Evolutionary conservation across 2,329 filamentous ascomycete genomes (phyloP).

Genomic region (Phyllosticta capitalensis): DNA sequence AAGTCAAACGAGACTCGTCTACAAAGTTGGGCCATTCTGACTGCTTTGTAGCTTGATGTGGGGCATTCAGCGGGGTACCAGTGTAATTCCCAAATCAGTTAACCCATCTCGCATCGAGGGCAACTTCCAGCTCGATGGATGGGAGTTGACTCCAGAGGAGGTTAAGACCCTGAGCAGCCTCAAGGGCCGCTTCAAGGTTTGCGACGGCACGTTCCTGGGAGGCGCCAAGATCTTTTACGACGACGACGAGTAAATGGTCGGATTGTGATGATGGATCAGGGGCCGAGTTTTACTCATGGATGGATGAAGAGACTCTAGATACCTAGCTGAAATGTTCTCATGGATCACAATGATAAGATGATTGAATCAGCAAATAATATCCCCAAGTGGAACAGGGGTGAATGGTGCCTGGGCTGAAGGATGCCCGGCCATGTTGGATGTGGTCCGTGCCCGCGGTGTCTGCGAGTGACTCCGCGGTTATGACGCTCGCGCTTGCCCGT

Average conservation of each 20-base stretch:
- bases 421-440: not conserved
- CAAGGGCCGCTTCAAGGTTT: slow-evolving; percentile 63
- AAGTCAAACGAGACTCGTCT: slow-evolving; percentile 11
- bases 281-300: not conserved
- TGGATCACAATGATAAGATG: not conserved
- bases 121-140: slow-evolving; percentile 68
- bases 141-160: slow-evolving; percentile 64
- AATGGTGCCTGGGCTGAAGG: not conserved
- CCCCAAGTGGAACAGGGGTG: too few species aligned
- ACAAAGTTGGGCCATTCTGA: not conserved
- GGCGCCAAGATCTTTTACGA: slow-evolving; percentile 75
- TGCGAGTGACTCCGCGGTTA: not conserved
- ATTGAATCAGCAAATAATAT: not conserved
- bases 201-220: slow-evolving; percentile 57
- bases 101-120: slow-evolving; percentile 62
- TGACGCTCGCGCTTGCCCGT: not conserved
- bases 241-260: slow-evolving; percentile 56
- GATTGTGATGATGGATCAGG: not conserved
- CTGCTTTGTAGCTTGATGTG: slow-evolving; percentile 47
- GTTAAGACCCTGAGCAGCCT: slow-evolving; percentile 57
- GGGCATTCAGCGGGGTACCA: slow-evolving; percentile 72
- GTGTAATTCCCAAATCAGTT: slow-evolving; percentile 78
- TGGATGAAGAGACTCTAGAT: not conserved
- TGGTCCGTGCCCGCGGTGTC: not conserved
- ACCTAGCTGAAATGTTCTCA: not conserved